These are phyloP conservation scores for Hypoxylon sp. DNA, from an alignment of 2,329 filamentous ascomycete genomes.

Conservation along the genomic window DNA sequence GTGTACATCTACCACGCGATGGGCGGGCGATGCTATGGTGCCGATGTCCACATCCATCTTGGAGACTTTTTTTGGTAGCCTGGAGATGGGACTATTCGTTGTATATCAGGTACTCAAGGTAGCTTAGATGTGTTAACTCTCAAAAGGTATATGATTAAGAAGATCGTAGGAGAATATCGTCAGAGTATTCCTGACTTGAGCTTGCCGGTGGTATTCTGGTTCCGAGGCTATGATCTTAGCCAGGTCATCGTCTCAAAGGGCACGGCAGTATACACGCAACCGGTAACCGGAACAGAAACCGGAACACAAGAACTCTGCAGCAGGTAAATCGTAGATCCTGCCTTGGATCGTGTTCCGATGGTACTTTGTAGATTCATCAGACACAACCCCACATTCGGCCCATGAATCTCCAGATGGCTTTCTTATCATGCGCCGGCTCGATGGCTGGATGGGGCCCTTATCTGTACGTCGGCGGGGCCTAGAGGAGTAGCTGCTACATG, in stretches of 20 bases:
- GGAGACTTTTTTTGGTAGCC: neutral
- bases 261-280: too few relatives aligned
- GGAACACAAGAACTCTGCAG: neutral
- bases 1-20: constrained; percentile 69
- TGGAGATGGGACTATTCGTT: neutral
- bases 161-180: too few relatives aligned
- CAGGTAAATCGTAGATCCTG: neutral
- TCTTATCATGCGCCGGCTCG: constrained; percentile 20
- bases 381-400: constrained; percentile 20
- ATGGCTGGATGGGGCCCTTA: constrained; percentile 24
- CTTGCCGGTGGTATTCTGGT: too few relatives aligned
- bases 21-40: constrained; percentile 48
- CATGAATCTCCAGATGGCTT: neutral
- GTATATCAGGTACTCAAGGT: neutral
- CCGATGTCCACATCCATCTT: neutral
- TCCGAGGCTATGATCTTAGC: too few relatives aligned
- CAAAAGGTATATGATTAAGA: too few relatives aligned
- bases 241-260: too few relatives aligned
- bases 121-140: too few relatives aligned
- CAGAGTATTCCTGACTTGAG: too few relatives aligned
- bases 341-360: constrained; percentile 4
- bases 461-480: constrained; percentile 26
- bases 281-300: too few relatives aligned
- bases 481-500: too few relatives aligned
- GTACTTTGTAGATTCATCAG: neutral